A percentile compares a stretch with the other conserved stretches of the same genome.
Conservation (phyloP, 805 yeast species). For the Starmera quercuum region DNA sequence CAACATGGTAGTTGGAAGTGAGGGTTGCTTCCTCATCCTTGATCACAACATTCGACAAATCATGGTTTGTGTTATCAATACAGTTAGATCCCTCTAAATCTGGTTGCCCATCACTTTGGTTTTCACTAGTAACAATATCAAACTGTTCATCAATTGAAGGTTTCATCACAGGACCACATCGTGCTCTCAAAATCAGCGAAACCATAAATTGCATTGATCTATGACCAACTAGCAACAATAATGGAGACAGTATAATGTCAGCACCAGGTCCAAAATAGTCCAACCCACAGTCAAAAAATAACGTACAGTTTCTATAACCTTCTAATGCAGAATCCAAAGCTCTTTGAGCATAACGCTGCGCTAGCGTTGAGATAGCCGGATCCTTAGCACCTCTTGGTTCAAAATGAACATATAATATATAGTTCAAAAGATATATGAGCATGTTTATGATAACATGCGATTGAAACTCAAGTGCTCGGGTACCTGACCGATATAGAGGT, state of each 20-base stretch:
- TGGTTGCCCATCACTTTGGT: slow-evolving; percentile 13
- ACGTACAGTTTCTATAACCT: slow-evolving; percentile 32
- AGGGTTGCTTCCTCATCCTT: slow-evolving; percentile 15
- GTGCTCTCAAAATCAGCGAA: slow-evolving; percentile 42
- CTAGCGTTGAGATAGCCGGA: slow-evolving; percentile 23
- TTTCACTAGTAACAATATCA: slow-evolving; percentile 14
- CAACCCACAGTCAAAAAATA: slow-evolving; percentile 30
- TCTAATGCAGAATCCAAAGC: slow-evolving; percentile 35
- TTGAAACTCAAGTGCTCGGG: slow-evolving; percentile 31
- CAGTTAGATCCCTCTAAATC: slow-evolving; percentile 5
- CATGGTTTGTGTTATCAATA: slow-evolving; percentile 17
- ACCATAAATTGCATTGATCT: slow-evolving; percentile 51
- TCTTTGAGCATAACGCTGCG: slow-evolving; percentile 33
- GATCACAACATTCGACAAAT: slow-evolving; percentile 12
- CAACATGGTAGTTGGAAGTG: slow-evolving; percentile 23
- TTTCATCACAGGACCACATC: slow-evolving; percentile 34
- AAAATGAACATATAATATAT: slow-evolving; percentile 37
- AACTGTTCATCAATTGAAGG: slow-evolving; percentile 4
- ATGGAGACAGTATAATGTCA: slow-evolving; percentile 42
- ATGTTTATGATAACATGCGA: slow-evolving; percentile 36
- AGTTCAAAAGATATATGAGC: slow-evolving; percentile 42
- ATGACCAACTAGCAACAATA: slow-evolving; percentile 44
- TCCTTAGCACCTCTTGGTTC: slow-evolving; percentile 33
- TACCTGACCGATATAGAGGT: slow-evolving; percentile 20
- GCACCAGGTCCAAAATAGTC: slow-evolving; percentile 30